phyloP scores from a whole-genome alignment of 2,329 filamentous ascomycete species.

The Xylaria sp. region DNA sequence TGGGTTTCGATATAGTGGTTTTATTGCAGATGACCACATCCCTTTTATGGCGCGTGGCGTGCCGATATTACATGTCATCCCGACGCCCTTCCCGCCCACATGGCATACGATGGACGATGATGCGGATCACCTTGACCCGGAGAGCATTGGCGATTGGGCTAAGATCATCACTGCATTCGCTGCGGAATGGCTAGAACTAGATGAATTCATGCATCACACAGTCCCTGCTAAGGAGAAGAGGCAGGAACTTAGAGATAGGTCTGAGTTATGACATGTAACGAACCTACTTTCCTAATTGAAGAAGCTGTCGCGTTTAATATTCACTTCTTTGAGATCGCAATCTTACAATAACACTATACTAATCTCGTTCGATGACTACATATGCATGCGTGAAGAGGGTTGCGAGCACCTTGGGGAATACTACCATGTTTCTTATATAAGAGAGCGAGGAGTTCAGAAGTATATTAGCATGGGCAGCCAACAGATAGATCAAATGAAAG shows the following conservation, averaged over 20 bases:
- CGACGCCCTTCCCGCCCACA: conserved; percentile 79
- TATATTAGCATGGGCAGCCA: background rate
- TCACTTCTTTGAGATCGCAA: background rate
- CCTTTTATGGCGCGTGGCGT: conserved; percentile 91
- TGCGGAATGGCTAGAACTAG: conserved; percentile 90
- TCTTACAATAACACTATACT: background rate
- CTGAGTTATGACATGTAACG: conserved; percentile 34
- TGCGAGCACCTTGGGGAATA: background rate
- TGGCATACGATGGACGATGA: conserved; percentile 92
- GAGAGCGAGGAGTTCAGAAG: background rate
- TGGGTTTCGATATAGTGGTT: conserved; percentile 58
- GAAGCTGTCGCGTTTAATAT: background rate
- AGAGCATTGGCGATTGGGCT: conserved; percentile 87
- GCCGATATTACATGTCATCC: conserved; percentile 89
- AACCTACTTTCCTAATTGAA: background rate
- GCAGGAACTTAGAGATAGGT: conserved; percentile 36
- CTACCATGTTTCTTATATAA: too few relatives aligned
- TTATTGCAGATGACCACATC: conserved; percentile 86
- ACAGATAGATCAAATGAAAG: background rate
- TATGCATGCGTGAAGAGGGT: background rate
- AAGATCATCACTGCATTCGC: conserved; percentile 84
- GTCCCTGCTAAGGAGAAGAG: conserved; percentile 29
- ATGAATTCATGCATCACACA: conserved; percentile 43
- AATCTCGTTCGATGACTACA: background rate
- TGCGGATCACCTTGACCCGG: conserved; percentile 81